Base-by-base conservation (phyloP, 768 basidiomycete species). In the Boletus reticuloceps region DNA sequence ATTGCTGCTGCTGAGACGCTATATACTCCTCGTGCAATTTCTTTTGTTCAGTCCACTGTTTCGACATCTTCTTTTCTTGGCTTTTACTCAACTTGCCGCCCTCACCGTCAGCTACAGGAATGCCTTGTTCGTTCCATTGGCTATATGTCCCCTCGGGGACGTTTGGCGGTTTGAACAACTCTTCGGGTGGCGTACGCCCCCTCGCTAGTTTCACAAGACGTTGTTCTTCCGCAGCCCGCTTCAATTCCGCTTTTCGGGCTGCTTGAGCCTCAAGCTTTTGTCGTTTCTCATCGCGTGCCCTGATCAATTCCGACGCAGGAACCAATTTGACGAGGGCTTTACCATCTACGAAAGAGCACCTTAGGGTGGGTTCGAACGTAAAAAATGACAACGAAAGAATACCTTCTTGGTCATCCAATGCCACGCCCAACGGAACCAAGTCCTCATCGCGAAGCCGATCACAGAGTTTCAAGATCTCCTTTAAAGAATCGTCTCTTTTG, bases 341-440 rank as follows among this genome's bases (percentile, higher is more conserved):
- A n/a, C 95, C 95, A 75, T 95, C 94, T 94, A 60, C 31, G 31
- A 45, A 37, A 31, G 37, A 11, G 47, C n/a, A 32, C 34, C 16
- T 51, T 27, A 22, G 54, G 19, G 19, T 22, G 34, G 39, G 22
- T 19, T 38, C 11, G 38, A 47, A 48, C 17, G 48, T 37, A 34
- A 42, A 41, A 41, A 40, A 39, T 19, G n/a, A 39, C 1, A 39
- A 39, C 11, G 19, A 7, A 39, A 19, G 17, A 2, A 50, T 52
- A 86, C 94, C 94, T 78, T 95, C 93, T 75, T 94, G 92, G 75
- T 99, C 97, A 68, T 98, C 97, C 34, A 99, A 76, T 9, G 94
- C 94, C 7, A 99, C 92, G 9, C 97, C 97, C 47, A 98, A 77
- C n/a, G 94, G 88, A 41, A 95, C 87, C 41, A 98, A 76, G 65